phyloP scores from a whole-genome alignment of 106 monocot species.

The Iris macrosiphon region DNA sequence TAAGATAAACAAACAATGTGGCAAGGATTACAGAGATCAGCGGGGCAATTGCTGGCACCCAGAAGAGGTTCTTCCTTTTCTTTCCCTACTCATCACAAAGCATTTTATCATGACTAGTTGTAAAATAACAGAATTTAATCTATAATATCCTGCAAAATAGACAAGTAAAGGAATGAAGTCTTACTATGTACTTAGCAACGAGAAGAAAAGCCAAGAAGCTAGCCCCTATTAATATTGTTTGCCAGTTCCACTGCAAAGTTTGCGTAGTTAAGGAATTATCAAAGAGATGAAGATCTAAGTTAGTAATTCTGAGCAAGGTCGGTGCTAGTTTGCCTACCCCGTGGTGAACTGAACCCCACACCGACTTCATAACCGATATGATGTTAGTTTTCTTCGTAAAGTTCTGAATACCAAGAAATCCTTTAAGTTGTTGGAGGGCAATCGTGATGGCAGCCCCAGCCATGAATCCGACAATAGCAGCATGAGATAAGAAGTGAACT shows the following conservation, averaged over 20 bases:
- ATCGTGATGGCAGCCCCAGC: conserved; percentile 65
- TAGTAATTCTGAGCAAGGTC: too few relatives aligned
- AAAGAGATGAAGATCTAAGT: neutral
- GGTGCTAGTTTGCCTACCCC: conserved; percentile 23
- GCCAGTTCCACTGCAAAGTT: conserved; percentile 75
- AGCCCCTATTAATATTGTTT: conserved; percentile 53
- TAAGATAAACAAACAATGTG: conserved; percentile 62
- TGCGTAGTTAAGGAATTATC: neutral
- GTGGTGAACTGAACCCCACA: conserved; percentile 41
- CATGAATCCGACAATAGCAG: conserved; percentile 78
- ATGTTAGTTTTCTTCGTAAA: conserved; percentile 61
- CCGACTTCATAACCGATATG: conserved; percentile 56
- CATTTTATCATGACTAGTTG: too few relatives aligned
- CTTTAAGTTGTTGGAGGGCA: conserved; percentile 67
- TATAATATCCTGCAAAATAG: neutral
- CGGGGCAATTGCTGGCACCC: conserved; percentile 78
- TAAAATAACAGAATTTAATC: too few relatives aligned
- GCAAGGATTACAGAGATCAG: conserved; percentile 60
- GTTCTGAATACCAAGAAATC: conserved; percentile 52
- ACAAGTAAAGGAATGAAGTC: conserved; percentile 2
- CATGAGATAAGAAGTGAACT: conserved; percentile 63
- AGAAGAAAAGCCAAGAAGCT: conserved; percentile 57
- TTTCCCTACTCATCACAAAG: conserved; percentile 37
- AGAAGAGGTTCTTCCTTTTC: conserved; percentile 67
- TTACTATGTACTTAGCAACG: conserved; percentile 54